These are phyloP conservation scores for Dalechampia spathulata DNA, from an alignment of 441 rosid genomes.

Conservation along the genomic window DNA sequence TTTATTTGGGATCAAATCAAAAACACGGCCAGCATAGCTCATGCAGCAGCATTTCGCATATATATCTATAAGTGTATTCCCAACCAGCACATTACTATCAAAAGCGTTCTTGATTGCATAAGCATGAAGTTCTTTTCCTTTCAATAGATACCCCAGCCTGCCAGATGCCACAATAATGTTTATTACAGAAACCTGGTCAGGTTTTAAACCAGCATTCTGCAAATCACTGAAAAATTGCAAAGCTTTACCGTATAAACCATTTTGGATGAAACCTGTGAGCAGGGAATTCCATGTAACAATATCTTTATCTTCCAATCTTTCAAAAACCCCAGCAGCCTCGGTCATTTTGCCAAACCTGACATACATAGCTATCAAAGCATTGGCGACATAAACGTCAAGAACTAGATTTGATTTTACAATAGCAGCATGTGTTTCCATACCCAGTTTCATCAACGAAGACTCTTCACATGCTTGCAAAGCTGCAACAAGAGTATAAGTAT, in stretches of 20 bases:
- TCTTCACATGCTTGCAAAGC: constrained; percentile 67
- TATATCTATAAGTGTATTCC: constrained; percentile 73
- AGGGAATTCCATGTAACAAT: constrained; percentile 63
- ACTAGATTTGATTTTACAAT: constrained; percentile 40
- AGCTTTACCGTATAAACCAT: constrained; percentile 50
- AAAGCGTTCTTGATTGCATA: constrained; percentile 54
- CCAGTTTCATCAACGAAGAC: constrained; percentile 38
- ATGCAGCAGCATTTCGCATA: constrained; percentile 57
- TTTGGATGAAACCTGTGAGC: constrained; percentile 62
- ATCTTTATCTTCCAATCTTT: constrained; percentile 43
- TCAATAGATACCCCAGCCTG: constrained; percentile 47
- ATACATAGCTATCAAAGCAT: constrained; percentile 77
- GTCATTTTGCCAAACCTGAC: constrained; percentile 43
- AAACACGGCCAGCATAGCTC: constrained; percentile 46
- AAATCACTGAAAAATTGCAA: constrained; percentile 36
- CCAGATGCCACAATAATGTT: constrained; percentile 54
- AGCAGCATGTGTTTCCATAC: constrained; percentile 67
- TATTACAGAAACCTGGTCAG: constrained; percentile 51
- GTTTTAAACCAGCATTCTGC: constrained; percentile 42
- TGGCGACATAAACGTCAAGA: constrained; percentile 25
- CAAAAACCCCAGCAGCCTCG: constrained; percentile 29
- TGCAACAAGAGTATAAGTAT: constrained; percentile 52
- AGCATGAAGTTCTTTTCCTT: constrained; percentile 81
- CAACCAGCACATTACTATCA: constrained; percentile 49
- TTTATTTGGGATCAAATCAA: constrained; percentile 41